These are phyloP conservation scores for Alternaria sp. DNA, from an alignment of 2,329 filamentous ascomycete genomes.

Conservation along the genomic window DNA sequence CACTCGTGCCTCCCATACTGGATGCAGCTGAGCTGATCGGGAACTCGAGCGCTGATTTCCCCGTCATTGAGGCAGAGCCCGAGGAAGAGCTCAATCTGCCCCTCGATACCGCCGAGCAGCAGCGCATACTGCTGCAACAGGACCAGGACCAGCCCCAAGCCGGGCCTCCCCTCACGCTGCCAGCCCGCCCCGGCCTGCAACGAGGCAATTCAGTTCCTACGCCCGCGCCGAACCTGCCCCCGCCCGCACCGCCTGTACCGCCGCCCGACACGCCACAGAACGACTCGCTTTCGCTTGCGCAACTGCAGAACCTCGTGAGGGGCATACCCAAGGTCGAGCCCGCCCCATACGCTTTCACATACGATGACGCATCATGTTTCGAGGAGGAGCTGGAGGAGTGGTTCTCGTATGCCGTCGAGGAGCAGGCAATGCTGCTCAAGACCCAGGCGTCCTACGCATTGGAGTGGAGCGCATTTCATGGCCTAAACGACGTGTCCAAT, in stretches of 20 bases:
- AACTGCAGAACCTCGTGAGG: slow-evolving; percentile 53
- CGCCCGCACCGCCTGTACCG: slow-evolving; percentile 47
- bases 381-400: slow-evolving; percentile 95
- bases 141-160: slow-evolving; percentile 17
- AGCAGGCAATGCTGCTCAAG: slow-evolving; percentile 78
- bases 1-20: slow-evolving; percentile 43
- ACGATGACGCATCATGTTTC: slow-evolving; percentile 62
- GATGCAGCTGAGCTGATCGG: slow-evolving; percentile 48
- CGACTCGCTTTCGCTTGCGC: slow-evolving; percentile 56
- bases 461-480: slow-evolving; percentile 63
- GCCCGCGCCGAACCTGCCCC: slow-evolving; percentile 51
- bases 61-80: slow-evolving; percentile 41
- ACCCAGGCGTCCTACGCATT: slow-evolving; percentile 79
- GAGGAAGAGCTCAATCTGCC: slow-evolving; percentile 42
- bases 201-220: slow-evolving; percentile 50
- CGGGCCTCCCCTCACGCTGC: slow-evolving; percentile 31
- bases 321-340: slow-evolving; percentile 53
- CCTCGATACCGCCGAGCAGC: slow-evolving; percentile 46
- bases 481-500: slow-evolving; percentile 48
- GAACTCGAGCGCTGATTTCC: slow-evolving; percentile 35
- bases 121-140: slow-evolving; percentile 38
- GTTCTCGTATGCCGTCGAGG: slow-evolving; percentile 91
- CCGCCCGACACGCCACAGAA: slow-evolving; percentile 42
- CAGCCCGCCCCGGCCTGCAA: slow-evolving; percentile 47
- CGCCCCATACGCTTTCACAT: slow-evolving; percentile 76